Base-by-base conservation (phyloP, 768 basidiomycete species). In the Stropharia rugosoannulata region DNA sequence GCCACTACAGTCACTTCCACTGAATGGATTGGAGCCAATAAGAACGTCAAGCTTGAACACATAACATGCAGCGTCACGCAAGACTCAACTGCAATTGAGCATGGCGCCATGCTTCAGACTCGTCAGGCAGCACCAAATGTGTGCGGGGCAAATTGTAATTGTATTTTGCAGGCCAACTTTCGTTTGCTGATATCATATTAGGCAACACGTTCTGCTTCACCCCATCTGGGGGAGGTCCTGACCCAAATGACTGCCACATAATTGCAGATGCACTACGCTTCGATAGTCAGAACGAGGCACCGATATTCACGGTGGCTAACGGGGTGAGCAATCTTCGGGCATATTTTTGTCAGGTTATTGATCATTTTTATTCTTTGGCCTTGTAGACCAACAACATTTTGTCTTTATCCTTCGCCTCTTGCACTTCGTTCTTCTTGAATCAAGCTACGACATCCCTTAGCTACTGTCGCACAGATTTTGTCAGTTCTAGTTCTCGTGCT, bases 211-310 rank as follows among this genome's bases (percentile, higher is more conserved):
- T 75, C 64, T 81, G 77, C 70, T 80, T 78, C 72, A 57, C 59
- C 2, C 75, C 75, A 2, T 56, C 75, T 3, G 77, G 76, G 10
- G 77, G 77, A 61, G 80, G 79, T 35, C 80, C 79, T 0, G 66
- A 77, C 67, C 76, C 77, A 5, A 74, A 75, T 57, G 77, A 81
- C 16, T 79, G 77, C 60, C 67, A 74, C 58, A 64, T 80, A 51
- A 80, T 82, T 59, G 73, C 78, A 2, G 78, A 80, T 55, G 79
- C 80, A 4, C 58, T 80, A 54, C 68, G 72, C 2, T 82, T 71
- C 59, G 73, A 78, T 54, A 74, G 73, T 52, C 71, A 80, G 67
- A 79, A 79, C 62, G 27, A 39, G 43, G 55, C 55, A 16, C 59
- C 59, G 11, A 42, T 56, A 1, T 60, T 60, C 41, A 42, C 49